These are phyloP conservation scores for Sphaerostilbella broomeana DNA, from an alignment of 2,329 filamentous ascomycete genomes.

Conservation along the genomic window DNA sequence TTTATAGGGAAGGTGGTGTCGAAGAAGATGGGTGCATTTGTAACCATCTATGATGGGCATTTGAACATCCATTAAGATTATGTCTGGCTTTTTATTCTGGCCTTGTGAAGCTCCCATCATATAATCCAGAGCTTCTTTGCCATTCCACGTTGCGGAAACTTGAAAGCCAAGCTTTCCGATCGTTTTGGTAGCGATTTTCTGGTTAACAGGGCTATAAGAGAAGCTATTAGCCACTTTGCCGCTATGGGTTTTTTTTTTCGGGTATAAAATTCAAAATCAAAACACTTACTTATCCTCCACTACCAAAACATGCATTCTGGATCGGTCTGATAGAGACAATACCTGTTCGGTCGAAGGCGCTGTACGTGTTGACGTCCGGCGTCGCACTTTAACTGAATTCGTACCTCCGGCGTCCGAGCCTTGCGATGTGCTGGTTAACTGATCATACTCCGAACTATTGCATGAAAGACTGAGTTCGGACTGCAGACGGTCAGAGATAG, in stretches of 20 bases:
- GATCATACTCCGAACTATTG: constrained; percentile 58
- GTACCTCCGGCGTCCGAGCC: constrained; percentile 22
- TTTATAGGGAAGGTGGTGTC: constrained; percentile 61
- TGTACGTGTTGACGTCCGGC: constrained; percentile 29
- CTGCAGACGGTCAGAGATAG: constrained; percentile 61
- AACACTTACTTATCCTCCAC: constrained; percentile 70
- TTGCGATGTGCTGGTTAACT: constrained; percentile 36
- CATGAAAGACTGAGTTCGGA: constrained; percentile 59
- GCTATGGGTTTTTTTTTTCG: neutral
- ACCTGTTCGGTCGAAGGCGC: constrained; percentile 38
- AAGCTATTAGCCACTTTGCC: constrained; percentile 13
- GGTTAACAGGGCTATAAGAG: constrained; percentile 51
- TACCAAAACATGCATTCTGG: constrained; percentile 62
- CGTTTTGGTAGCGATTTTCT: constrained; percentile 69
- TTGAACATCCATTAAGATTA: constrained; percentile 74
- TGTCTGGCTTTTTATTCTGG: constrained; percentile 54
- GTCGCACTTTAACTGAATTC: constrained; percentile 21
- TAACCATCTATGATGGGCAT: constrained; percentile 76
- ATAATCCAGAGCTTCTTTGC: constrained; percentile 71
- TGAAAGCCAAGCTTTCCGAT: constrained; percentile 68
- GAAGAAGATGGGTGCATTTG: constrained; percentile 65
- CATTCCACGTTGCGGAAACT: constrained; percentile 68
- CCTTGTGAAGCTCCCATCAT: constrained; percentile 48
- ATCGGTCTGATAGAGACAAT: constrained; percentile 50
- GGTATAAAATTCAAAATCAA: neutral